Base-by-base conservation (phyloP, 2,329 filamentous ascomycete genomes). In the Aspergillus fijiensis region DNA sequence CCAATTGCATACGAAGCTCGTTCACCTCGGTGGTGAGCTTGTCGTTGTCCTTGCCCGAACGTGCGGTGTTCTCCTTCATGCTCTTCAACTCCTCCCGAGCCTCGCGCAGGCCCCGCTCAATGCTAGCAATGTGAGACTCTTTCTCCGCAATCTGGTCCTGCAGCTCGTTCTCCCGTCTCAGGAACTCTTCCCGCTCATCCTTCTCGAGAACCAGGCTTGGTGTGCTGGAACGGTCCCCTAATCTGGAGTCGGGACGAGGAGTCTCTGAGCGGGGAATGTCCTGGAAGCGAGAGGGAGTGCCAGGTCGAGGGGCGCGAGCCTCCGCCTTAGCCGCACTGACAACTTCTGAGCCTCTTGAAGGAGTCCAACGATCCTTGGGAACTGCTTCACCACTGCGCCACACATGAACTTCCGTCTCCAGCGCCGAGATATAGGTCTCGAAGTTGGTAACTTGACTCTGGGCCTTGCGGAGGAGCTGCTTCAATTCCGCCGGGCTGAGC, bases 141-240 rank as follows among this genome's bases (percentile, higher is more conserved):
- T 89, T 95, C 77, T 99, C 95, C 2, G 95, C 89, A 57, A 99
- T 85, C 79, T 98, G 94, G 73, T 99, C 95, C 75, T 98, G 95
- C 48, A 99, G 84, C 74, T 99, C 95, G 70, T 99, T 99, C 75
- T 99, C 95, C 58, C 95, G 87, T 69, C 92, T 87, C 65, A 99
- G 77, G 71, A 98, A 99, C 74, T 99, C 95, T 70, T 99, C 95
- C 62, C 92, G 89, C 78, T 99, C 95, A 68, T 99, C 95, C 78
- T 96, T 97, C 58, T 99, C 95, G 61, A 98, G 82, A 45, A 91
- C 87, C 66, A 97, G 81, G 71, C 90, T 93, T 2, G 94, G 94
- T 12, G 94, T 98, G 55, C 89, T 90, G 16, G 93, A 87, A 51
- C 94, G 87, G 65, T 98, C 94, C 7, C 92, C 89, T 60, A 90